Percentiles rank a stretch among this genome's conserved stretches.
Conservation (phyloP, 441 rosid genomes). For the Croton setiger region DNA sequence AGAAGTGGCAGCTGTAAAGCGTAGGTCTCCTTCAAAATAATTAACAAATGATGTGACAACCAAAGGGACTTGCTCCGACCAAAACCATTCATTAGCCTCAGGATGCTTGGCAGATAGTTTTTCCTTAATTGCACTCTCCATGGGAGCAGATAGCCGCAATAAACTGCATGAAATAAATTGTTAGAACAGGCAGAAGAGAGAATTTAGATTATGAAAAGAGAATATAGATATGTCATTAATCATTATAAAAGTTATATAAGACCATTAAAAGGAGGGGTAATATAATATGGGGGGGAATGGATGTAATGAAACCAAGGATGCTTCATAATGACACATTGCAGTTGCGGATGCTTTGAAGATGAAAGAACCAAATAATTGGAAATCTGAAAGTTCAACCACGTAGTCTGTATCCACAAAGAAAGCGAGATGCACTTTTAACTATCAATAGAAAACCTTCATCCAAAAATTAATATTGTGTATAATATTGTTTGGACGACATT, state of each 20-base stretch:
- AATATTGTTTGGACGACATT: not conserved
- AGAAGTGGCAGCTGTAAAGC: constrained; percentile 60
- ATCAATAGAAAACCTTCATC: constrained; percentile 1
- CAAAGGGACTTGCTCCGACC: constrained; percentile 76
- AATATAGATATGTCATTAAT: not conserved
- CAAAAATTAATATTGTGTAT: not conserved
- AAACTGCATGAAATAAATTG: constrained; percentile 53
- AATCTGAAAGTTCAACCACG: constrained; percentile 5
- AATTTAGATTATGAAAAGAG: constrained; percentile 5
- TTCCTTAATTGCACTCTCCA: constrained; percentile 83
- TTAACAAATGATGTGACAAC: constrained; percentile 65
- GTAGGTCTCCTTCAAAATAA: constrained; percentile 68
- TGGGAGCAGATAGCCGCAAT: constrained; percentile 71
- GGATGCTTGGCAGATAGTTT: constrained; percentile 76
- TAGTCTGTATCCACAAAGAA: not conserved
- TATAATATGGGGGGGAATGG: not conserved
- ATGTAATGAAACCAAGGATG: not conserved
- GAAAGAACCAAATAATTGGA: not conserved
- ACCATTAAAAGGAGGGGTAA: not conserved
- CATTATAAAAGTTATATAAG: not conserved
- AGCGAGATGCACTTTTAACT: not conserved
- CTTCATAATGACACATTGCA: not conserved
- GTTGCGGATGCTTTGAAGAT: not conserved
- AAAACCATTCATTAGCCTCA: constrained; percentile 82
- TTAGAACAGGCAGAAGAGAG: constrained; percentile 12